Conservation (phyloP, 108 stramenopile species). For the Nannochloropsis gaditana region DNA sequence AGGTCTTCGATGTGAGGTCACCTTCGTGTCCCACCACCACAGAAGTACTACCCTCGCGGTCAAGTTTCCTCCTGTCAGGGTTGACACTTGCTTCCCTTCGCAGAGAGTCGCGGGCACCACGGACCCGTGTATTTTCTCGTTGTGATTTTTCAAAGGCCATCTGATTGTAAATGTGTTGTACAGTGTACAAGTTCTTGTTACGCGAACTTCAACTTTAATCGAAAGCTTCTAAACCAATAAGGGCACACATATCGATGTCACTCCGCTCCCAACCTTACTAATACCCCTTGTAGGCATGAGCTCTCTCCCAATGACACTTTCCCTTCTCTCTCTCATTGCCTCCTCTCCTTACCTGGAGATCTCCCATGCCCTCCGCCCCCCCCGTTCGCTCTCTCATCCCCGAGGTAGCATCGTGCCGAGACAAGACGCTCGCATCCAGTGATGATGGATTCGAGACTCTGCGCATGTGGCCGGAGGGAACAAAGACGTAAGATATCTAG, state of each 20-base stretch:
- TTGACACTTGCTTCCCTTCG: neutral
- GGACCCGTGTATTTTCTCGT: neutral
- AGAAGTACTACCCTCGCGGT: neutral
- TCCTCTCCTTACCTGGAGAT: neutral
- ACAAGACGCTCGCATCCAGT: slow-evolving; percentile 14
- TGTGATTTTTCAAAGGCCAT: neutral
- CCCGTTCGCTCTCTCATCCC: neutral
- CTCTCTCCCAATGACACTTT: neutral
- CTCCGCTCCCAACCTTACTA: no score
- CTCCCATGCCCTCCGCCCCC: neutral
- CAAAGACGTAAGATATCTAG: neutral
- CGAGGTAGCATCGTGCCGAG: slow-evolving; percentile 15
- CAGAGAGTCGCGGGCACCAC: neutral
- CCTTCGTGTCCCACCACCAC: neutral
- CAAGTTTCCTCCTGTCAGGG: neutral
- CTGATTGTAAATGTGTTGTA: neutral
- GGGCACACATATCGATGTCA: no score
- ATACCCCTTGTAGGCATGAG: no score
- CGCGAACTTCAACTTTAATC: no score
- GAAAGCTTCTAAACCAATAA: no score
- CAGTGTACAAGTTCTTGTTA: no score
- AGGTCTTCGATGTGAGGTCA: neutral
- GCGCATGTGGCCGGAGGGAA: neutral
- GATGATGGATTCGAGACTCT: neutral
- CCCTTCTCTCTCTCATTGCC: neutral